Conservation (phyloP, 805 yeast genomes). For the Candida chilensis region DNA sequence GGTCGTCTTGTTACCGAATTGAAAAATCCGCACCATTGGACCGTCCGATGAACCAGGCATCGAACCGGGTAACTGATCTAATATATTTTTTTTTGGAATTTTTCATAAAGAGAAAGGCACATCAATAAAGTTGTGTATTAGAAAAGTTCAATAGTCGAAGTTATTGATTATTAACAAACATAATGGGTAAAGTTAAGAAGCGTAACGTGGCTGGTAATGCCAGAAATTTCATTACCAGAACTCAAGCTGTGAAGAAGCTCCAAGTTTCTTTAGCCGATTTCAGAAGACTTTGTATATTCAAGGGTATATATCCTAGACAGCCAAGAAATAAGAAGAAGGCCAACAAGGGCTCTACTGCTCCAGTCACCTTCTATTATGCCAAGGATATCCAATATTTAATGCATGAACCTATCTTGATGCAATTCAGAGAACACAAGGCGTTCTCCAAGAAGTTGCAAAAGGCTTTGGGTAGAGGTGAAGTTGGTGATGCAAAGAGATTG, state of each 20-base stretch:
- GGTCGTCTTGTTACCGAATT: not conserved
- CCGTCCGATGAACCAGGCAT: no score
- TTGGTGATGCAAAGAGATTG: slow-evolving; percentile 77
- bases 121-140: not conserved
- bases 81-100: no score
- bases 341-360: slow-evolving; percentile 95
- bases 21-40: not conserved
- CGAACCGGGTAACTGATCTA: not conserved
- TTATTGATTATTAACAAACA: no score
- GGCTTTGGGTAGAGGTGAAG: slow-evolving; percentile 89
- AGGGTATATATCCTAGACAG: slow-evolving; percentile 96
- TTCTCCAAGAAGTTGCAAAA: slow-evolving; percentile 85
- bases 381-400: slow-evolving; percentile 91
- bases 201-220: slow-evolving; percentile 84
- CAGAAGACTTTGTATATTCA: slow-evolving; percentile 93
- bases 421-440: slow-evolving; percentile 92
- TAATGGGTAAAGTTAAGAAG: slow-evolving; percentile 66
- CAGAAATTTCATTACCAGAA: slow-evolving; percentile 84
- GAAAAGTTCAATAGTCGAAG: not conserved
- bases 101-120: not conserved
- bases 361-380: slow-evolving; percentile 85
- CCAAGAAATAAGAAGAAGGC: slow-evolving; percentile 95
- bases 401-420: slow-evolving; percentile 89
- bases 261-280: slow-evolving; percentile 95
- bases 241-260: slow-evolving; percentile 86